These are phyloP conservation scores for Ophiosphaerella korrae DNA, from an alignment of 2,329 filamentous ascomycete genomes.

Conservation along the genomic window DNA sequence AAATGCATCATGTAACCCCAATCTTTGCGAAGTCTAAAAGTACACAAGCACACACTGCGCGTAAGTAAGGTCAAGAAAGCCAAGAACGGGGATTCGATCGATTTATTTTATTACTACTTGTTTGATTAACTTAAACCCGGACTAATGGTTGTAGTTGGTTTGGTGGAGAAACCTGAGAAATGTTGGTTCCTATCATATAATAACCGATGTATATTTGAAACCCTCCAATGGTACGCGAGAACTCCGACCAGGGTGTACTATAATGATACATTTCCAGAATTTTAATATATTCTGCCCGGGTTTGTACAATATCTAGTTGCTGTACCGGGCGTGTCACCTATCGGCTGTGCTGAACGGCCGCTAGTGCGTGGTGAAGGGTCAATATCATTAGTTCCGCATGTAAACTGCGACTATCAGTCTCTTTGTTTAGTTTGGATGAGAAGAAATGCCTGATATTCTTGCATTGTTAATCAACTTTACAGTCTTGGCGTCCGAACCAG, in stretches of 20 bases:
- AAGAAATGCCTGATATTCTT: no score
- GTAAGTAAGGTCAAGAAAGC: not conserved
- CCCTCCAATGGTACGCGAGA: constrained; percentile 15
- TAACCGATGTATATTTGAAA: not conserved
- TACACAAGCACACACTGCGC: no score
- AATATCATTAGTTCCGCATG: no score
- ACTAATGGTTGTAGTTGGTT: not conserved
- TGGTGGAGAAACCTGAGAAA: constrained; percentile 1
- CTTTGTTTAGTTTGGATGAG: no score
- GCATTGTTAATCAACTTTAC: not conserved
- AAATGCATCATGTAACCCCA: constrained; percentile 16
- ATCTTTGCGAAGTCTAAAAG: no score
- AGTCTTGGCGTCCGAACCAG: no score
- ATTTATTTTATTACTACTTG: not conserved
- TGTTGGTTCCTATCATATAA: constrained; percentile 19
- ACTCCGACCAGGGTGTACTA: not conserved
- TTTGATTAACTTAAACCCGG: not conserved
- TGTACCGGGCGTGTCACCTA: not conserved
- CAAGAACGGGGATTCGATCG: not conserved
- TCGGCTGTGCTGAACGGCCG: no score
- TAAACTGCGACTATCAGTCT: no score
- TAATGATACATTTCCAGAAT: not conserved
- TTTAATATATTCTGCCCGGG: not conserved
- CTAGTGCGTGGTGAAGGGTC: not conserved
- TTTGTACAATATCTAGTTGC: not conserved